Evolutionary conservation across 2,329 filamentous ascomycete genomes (phyloP), one percentile per base, ranked within the genome.

Genomic region (Alternaria alternata): DNA sequence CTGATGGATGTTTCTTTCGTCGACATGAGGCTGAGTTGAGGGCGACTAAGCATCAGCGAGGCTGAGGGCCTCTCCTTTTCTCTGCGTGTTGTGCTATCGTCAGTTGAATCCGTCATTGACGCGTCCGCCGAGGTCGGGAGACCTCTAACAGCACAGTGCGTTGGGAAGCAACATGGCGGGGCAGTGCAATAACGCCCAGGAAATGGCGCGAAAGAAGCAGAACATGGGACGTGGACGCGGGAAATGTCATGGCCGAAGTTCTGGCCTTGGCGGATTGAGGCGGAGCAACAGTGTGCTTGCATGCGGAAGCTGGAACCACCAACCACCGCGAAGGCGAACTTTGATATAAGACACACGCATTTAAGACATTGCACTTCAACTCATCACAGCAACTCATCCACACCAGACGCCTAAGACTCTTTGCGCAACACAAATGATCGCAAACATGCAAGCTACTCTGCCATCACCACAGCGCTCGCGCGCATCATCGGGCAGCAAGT

Each of bases 401-500:
- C 54, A 51, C 42, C 49, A 60, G 51, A 51, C 20, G 14, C 32
- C 36, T 46, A 57, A 12, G 48, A 58, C 59, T 56, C 32, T 57
- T 43, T 43, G 54, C 60, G 53, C 59, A 52, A 56, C 43, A 65
- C 52, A 57, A 44, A 66, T 68, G 48, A 64, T 67, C 52, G 62
- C 67, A 61, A 72, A 62, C 64, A 78, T 78, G 76, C 63, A 74
- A 38, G 62, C 51, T 44, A 65, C 56, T 24, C 65, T 75, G 24
- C 72, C 75, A 26, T 75, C 75, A 55, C 73, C 75, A 51, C 63
- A 65, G 54, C 75, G 66, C 65, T 77, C 76, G 38, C 71, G 75
- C 65, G 66, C 75, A 55, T 78, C 76, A 28, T 78, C 77, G 7
- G 38, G 74, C 41, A 69, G 65, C 67, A 78, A 76, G 62, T 77